Conservation (phyloP, 495 filamentous ascomycete species). For the Podospora appendiculata region DNA sequence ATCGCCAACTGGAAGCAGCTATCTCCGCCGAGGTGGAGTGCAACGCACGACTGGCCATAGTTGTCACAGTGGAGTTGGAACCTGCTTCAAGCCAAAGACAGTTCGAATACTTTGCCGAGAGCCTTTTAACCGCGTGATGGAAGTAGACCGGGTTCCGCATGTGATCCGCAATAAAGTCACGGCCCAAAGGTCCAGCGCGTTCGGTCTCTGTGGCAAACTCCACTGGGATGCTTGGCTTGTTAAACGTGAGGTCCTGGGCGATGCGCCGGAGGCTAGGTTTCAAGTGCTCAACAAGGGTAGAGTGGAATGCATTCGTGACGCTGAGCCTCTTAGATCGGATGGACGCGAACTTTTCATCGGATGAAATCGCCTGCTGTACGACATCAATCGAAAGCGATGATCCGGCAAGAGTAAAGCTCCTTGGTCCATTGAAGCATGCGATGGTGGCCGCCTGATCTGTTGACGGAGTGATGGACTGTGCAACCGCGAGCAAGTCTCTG, state of each 20-base stretch:
- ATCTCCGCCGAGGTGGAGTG: neutral
- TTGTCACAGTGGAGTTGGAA: constrained; percentile 39
- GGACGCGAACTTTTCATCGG: neutral
- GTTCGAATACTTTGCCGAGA: constrained; percentile 22
- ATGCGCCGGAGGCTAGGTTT: constrained; percentile 17
- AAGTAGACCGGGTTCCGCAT: constrained; percentile 46
- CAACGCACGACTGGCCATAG: constrained; percentile 35
- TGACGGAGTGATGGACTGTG: neutral
- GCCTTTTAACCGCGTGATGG: constrained; percentile 34
- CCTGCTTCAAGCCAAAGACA: constrained; percentile 46
- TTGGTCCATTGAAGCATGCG: constrained; percentile 47
- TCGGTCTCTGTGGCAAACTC: constrained; percentile 16
- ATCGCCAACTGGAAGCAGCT: constrained; percentile 7
- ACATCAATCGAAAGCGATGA: constrained; percentile 22
- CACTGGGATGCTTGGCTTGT: constrained; percentile 20
- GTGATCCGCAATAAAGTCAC: constrained; percentile 33
- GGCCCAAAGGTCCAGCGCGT: constrained; percentile 34
- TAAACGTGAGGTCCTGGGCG: constrained; percentile 15
- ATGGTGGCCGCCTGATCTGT: constrained; percentile 14
- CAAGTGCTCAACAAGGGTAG: constrained; percentile 27
- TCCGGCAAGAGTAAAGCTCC: constrained; percentile 40
- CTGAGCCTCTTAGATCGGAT: constrained; percentile 29
- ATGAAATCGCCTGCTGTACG: neutral
- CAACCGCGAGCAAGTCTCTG: constrained; percentile 2
- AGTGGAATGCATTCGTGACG: constrained; percentile 42